A percentile compares a stretch with the other conserved stretches of the same genome.
These are phyloP conservation scores for Dactylorhiza incarnata DNA, from an alignment of 106 monocot genomes.

Conservation along the genomic window DNA sequence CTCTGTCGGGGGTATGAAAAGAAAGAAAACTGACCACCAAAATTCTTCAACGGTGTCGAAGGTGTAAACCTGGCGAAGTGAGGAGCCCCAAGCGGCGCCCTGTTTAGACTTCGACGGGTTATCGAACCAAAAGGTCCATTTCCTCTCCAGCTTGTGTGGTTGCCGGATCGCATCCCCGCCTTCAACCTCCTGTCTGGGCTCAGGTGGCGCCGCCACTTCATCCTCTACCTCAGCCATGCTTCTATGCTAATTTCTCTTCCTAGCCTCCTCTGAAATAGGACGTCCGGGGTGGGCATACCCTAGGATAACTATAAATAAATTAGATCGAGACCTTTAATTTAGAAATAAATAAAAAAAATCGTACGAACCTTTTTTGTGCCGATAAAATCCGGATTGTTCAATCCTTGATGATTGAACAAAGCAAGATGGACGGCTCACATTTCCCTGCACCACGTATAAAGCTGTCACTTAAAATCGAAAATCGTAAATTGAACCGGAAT, in stretches of 20 bases:
- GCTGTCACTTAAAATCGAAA: too few species aligned
- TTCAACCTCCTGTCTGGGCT: neutral
- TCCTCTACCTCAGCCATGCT: constrained; percentile 10
- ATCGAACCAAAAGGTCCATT: constrained; percentile 99
- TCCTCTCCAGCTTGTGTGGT: constrained; percentile 74
- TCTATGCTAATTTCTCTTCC: neutral
- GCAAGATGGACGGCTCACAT: too few species aligned
- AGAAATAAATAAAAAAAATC: too few species aligned
- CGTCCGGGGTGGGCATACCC: neutral
- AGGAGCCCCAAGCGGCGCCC: constrained; percentile 87
- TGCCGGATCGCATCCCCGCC: constrained; percentile 3
- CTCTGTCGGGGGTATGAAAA: neutral
- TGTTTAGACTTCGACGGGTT: constrained; percentile 83
- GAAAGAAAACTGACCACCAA: constrained; percentile 54
- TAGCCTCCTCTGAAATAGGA: too few species aligned
- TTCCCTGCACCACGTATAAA: too few species aligned
- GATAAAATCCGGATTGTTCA: too few species aligned
- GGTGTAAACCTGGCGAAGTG: constrained; percentile 69
- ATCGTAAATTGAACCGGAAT: too few species aligned
- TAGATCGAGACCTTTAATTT: too few species aligned
- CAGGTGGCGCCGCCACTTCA: constrained; percentile 14
- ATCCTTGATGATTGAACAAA: too few species aligned
- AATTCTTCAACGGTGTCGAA: constrained; percentile 97
- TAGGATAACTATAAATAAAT: neutral
- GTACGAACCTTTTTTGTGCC: too few species aligned